phyloP scores from a whole-genome alignment of 192 early-diverging fungal genomes.

The Backusella sp. region DNA sequence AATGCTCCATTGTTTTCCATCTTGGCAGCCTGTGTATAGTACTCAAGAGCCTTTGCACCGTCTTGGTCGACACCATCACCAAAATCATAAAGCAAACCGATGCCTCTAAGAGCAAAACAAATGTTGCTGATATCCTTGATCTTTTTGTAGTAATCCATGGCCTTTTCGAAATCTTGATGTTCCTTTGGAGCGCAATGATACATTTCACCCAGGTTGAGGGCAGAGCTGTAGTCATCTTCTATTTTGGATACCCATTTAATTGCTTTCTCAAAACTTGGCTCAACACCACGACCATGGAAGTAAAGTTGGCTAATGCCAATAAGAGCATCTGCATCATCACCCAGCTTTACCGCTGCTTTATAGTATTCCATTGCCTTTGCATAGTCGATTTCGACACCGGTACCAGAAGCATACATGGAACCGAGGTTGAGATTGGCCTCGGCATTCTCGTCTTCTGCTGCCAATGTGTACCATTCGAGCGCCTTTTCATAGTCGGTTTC shows the following conservation, averaged over 20 bases:
- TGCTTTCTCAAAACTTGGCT: background rate
- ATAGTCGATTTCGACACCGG: background rate
- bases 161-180: background rate
- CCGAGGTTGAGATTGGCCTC: background rate
- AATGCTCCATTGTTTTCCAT: background rate
- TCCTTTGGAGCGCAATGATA: background rate
- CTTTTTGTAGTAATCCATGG: background rate
- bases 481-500: background rate
- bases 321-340: background rate
- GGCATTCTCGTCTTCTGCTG: background rate
- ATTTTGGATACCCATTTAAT: background rate
- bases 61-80: background rate
- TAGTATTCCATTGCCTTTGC: background rate
- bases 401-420: background rate
- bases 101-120: background rate
- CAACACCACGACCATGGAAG: background rate
- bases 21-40: background rate
- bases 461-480: background rate
- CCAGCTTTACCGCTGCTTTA: background rate
- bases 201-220: background rate
- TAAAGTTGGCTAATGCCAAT: background rate
- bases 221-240: background rate
- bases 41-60: background rate
- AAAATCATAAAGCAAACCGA: background rate
- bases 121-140: background rate